Conservation (phyloP, 169 alveolate genomes). For the Babesia divergens region DNA sequence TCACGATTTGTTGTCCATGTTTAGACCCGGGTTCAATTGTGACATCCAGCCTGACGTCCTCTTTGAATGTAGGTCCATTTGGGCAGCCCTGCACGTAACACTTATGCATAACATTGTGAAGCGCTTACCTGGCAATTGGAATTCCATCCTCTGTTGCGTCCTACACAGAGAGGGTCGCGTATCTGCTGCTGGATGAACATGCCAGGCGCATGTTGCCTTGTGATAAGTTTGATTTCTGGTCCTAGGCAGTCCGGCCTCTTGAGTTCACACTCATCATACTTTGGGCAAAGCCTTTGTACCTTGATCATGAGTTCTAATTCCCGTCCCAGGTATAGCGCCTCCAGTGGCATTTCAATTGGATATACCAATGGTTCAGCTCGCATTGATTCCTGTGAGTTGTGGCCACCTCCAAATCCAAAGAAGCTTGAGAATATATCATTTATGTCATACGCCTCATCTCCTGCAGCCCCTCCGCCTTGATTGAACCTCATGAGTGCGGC, state of each 20-base stretch:
- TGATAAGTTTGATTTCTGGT: constrained; percentile 70
- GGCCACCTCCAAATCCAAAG: constrained; percentile 64
- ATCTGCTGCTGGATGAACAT: constrained; percentile 81
- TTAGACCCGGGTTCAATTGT: constrained; percentile 55
- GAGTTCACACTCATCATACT: constrained; percentile 76
- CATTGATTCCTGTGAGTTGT: constrained; percentile 63
- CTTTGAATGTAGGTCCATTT: constrained; percentile 67
- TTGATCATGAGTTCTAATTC: constrained; percentile 63
- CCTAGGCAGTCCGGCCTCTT: constrained; percentile 80
- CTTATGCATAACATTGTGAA: neutral
- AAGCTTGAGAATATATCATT: constrained; percentile 65
- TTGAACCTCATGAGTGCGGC: constrained; percentile 80
- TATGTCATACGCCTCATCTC: constrained; percentile 67
- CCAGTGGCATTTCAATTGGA: constrained; percentile 69
- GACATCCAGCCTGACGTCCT: constrained; percentile 35
- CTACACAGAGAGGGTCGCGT: constrained; percentile 79
- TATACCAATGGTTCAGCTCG: constrained; percentile 74
- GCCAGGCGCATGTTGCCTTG: constrained; percentile 83
- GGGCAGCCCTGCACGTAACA: constrained; percentile 66
- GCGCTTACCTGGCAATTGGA: constrained; percentile 62
- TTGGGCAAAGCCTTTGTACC: constrained; percentile 71
- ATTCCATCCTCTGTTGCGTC: constrained; percentile 80
- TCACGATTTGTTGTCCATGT: constrained; percentile 74
- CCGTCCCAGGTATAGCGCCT: constrained; percentile 76
- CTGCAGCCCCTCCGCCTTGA: constrained; percentile 55